Evolutionary conservation across 495 filamentous ascomycete genomes (phyloP), one percentile per base, ranked within the genome.

Genomic region (Podospora appendiculata): DNA sequence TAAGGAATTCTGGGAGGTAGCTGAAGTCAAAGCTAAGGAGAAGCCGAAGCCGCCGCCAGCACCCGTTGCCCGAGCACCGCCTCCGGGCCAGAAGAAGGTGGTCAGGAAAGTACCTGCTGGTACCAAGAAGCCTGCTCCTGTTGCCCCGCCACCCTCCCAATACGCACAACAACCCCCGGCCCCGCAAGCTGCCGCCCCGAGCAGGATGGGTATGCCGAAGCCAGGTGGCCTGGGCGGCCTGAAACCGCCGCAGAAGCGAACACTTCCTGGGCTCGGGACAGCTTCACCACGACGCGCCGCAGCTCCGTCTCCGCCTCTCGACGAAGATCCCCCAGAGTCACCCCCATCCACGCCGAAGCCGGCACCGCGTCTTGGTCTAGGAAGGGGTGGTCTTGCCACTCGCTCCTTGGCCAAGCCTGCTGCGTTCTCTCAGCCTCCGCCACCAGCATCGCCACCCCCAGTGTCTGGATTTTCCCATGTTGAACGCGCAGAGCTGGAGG

Each of bases 21-120:
- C 94, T 2, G 86, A 95, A 61, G 94, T 99, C 46, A 95, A 92
- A 67, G 93, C 94, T 40, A 97, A 97, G 65, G 92, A 94, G 55
- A 93, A 95, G 60, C 93, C 94, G 6, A 96, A 96, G 67, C 81
- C 89, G 45, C 79, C 64, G 33, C 57, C 89, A 9, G 83, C 87
- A 39, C 74, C 80, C 46, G 78, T 81, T 32, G 73, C 84, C 19
- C 75, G 79, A 25, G 74, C 70, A n/a, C 80, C 85, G 0, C 71
- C 76, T 8, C 75, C 80, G 57, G 79, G 64, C 10, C 49, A 53
- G 34, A 75, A 76, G 64, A 71, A 79, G 59, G 53, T 71, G 32
- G 79, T 64, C 17, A 66, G 71, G 55, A 79, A 79, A 59, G 68
- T 51, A 2, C 57, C 68, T 1, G 65, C 65, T 0, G 66, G 65